Evolutionary conservation across 495 filamentous ascomycete genomes (phyloP).

Genomic region (Symbiotaphrina buchneri): DNA sequence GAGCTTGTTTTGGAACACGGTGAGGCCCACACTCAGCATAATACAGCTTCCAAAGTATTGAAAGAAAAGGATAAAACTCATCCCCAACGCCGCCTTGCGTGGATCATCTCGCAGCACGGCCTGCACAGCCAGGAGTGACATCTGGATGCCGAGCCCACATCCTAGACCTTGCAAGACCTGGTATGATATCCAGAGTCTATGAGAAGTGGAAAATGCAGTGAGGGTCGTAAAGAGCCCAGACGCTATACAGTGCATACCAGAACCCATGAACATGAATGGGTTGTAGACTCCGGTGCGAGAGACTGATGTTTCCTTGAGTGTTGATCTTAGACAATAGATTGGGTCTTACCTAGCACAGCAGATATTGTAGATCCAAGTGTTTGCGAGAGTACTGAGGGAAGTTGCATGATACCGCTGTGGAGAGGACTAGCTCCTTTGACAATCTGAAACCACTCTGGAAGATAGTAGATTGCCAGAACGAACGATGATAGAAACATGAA

Average conservation of each 20-base stretch:
- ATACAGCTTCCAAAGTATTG: conserved; percentile 5
- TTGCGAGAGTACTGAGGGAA: too few species aligned
- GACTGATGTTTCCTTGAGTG: too few species aligned
- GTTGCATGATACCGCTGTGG: conserved; percentile 3
- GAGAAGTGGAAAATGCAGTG: background rate
- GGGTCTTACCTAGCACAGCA: background rate
- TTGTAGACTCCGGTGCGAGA: conserved; percentile 4
- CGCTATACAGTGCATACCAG: conserved; percentile 4
- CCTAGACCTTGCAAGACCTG: conserved; percentile 5
- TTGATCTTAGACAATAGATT: too few species aligned
- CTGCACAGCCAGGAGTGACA: conserved; percentile 5
- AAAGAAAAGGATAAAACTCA: conserved; percentile 4
- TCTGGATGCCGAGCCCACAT: conserved; percentile 5
- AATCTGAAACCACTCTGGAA: conserved; percentile 3
- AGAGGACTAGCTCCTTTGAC: conserved; percentile 2
- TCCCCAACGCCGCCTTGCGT: too few species aligned
- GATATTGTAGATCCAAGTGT: background rate
- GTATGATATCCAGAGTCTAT: conserved; percentile 3
- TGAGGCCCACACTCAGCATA: conserved; percentile 5
- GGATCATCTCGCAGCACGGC: conserved; percentile 6
- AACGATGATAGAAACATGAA: background rate
- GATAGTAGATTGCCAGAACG: too few species aligned
- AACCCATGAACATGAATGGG: conserved; percentile 3
- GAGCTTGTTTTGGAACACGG: conserved; percentile 5
- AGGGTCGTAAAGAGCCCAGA: conserved; percentile 5